Evolutionary conservation across 371 early-diverging fungal genomes (phyloP).

Genomic region (Massospora cicadina): DNA sequence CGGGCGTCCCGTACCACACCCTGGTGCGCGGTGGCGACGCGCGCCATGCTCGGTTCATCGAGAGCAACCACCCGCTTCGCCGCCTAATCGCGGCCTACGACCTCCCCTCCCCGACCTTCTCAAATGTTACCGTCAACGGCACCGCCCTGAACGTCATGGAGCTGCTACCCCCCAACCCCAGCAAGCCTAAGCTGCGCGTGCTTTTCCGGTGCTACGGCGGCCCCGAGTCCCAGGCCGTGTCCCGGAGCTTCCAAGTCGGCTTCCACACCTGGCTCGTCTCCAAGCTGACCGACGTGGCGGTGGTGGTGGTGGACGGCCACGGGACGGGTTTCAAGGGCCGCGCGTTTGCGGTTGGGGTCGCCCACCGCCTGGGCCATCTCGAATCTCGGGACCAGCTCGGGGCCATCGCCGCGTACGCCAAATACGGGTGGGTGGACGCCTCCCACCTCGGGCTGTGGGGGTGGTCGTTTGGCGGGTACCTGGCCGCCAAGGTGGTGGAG

Average conservation of each 20-base stretch:
- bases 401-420: constrained; percentile 47
- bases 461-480: constrained; percentile 86
- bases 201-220: constrained; percentile 57
- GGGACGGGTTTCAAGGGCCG: constrained; percentile 52
- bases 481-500: constrained; percentile 74
- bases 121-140: not conserved
- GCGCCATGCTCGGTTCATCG: not conserved
- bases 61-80: not conserved
- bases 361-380: constrained; percentile 53
- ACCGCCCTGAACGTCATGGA: not conserved
- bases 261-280: constrained; percentile 1
- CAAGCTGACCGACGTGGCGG: constrained; percentile 19
- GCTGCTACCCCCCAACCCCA: not conserved
- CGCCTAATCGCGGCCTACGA: not conserved
- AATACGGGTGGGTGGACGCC: constrained; percentile 53
- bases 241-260: constrained; percentile 41
- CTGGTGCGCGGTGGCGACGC: not conserved
- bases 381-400: constrained; percentile 77
- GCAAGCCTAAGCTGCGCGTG: not conserved
- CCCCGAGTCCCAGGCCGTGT: constrained; percentile 74
- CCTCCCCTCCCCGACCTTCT: not conserved
- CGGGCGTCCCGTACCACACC: constrained; percentile 66
- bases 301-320: constrained; percentile 20
- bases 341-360: constrained; percentile 54
- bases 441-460: constrained; percentile 89